phyloP scores from a whole-genome alignment of 805 yeast genomes.

The Yamadazyma sp. region DNA sequence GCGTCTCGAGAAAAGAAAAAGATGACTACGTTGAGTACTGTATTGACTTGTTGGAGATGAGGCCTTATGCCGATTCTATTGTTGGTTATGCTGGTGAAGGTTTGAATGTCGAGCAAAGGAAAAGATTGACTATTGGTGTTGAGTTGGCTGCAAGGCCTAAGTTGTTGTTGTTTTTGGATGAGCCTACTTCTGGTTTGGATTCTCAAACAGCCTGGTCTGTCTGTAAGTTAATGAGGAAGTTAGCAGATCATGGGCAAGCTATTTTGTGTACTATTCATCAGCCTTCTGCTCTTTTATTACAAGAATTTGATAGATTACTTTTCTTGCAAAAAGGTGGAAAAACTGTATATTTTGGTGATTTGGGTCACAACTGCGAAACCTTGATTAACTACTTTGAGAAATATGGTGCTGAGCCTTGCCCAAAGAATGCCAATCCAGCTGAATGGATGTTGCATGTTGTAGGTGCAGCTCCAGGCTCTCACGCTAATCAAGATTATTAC shows the following conservation, averaged over 20 bases:
- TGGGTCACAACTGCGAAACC: constrained; percentile 61
- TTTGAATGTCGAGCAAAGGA: constrained; percentile 41
- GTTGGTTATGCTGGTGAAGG: constrained; percentile 76
- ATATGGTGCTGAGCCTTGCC: constrained; percentile 57
- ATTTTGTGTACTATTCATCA: constrained; percentile 59
- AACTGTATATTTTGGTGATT: constrained; percentile 81
- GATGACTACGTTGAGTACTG: constrained; percentile 66
- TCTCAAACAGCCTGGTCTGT: constrained; percentile 60
- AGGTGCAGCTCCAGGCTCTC: constrained; percentile 81
- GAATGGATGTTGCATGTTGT: constrained; percentile 91
- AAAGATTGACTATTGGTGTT: constrained; percentile 42
- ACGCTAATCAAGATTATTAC: constrained; percentile 66
- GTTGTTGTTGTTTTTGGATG: constrained; percentile 54
- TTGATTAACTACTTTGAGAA: constrained; percentile 67
- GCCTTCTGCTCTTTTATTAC: constrained; percentile 51
- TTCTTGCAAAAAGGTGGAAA: constrained; percentile 35
- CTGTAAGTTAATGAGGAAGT: constrained; percentile 47
- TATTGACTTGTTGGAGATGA: constrained; percentile 66
- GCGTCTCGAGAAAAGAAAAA: constrained; percentile 57
- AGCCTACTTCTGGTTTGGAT: constrained; percentile 63
- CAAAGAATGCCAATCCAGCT: constrained; percentile 38
- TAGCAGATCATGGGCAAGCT: constrained; percentile 61
- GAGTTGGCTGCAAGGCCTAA: constrained; percentile 43
- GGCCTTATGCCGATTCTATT: constrained; percentile 67
- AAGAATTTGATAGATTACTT: constrained; percentile 30